Percentiles rank a stretch among this genome's conserved stretches.
These are phyloP conservation scores for Amesomyces nigricolor DNA, from an alignment of 2,329 filamentous ascomycete genomes.

Conservation along the genomic window DNA sequence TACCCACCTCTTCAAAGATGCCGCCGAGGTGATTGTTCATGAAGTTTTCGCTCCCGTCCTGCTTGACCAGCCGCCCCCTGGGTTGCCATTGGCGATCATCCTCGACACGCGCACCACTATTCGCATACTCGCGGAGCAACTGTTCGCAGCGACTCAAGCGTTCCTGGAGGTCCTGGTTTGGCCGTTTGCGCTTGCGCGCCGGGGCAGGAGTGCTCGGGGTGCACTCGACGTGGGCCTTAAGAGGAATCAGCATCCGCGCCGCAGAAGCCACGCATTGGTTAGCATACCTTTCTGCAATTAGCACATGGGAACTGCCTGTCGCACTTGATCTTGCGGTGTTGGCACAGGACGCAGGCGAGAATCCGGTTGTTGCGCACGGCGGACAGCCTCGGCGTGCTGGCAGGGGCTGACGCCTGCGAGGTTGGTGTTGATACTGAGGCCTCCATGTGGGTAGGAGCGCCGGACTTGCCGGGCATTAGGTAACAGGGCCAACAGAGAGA, in stretches of 20 bases:
- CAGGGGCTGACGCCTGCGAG: slow-evolving; percentile 4
- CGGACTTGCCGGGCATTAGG: too few relatives aligned
- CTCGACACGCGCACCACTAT: slow-evolving; percentile 24
- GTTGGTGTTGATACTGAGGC: slow-evolving; percentile 2
- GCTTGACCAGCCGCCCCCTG: slow-evolving; percentile 49
- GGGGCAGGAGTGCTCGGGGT: slow-evolving; percentile 56
- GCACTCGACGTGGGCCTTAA: slow-evolving; percentile 53
- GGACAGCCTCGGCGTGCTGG: background rate
- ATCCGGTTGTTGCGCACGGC: slow-evolving; percentile 37
- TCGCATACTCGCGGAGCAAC: slow-evolving; percentile 52
- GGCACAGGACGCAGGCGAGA: slow-evolving; percentile 52
- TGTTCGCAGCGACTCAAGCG: slow-evolving; percentile 54
- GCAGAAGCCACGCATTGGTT: background rate
- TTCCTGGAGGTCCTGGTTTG: slow-evolving; percentile 58
- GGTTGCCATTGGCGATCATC: slow-evolving; percentile 40
- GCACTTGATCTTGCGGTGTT: slow-evolving; percentile 59
- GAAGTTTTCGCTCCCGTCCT: slow-evolving; percentile 51
- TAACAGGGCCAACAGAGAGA: too few relatives aligned
- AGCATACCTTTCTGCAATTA: slow-evolving; percentile 53
- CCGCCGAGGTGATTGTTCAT: slow-evolving; percentile 52
- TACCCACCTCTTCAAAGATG: slow-evolving; percentile 51
- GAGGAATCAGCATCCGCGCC: slow-evolving; percentile 3
- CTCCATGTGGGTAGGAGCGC: slow-evolving; percentile 4
- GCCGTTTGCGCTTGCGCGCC: slow-evolving; percentile 52
- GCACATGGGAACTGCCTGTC: slow-evolving; percentile 54